phyloP scores from a whole-genome alignment of 2,329 filamentous ascomycete species.

The Sporothrix dimorphospora region DNA sequence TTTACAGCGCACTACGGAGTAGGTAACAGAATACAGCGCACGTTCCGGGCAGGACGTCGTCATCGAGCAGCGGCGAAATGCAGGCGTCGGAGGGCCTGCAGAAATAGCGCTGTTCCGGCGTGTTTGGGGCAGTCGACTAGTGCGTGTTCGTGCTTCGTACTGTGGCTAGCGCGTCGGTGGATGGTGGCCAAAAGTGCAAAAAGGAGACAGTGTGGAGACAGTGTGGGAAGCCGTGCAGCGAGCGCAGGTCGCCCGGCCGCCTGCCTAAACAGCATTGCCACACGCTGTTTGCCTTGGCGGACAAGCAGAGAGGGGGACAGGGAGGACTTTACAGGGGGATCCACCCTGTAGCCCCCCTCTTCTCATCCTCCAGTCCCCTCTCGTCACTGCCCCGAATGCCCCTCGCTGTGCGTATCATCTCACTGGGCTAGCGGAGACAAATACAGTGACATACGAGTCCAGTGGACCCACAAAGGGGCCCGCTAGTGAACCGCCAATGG shows the following conservation, averaged over 20 bases:
- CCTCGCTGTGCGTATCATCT: conserved; percentile 17
- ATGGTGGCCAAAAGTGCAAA: not conserved
- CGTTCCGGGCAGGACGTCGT: not conserved
- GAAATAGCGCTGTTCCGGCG: conserved; percentile 14
- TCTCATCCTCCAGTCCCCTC: not conserved
- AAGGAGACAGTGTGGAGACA: conserved; percentile 16
- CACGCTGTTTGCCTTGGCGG: not conserved
- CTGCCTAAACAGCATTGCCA: conserved; percentile 7
- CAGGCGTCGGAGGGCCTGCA: conserved; percentile 3
- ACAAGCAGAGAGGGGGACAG: not conserved
- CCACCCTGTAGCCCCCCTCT: conserved; percentile 7
- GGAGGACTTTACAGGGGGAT: not conserved
- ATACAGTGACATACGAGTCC: not conserved
- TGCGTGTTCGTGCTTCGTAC: conserved; percentile 12
- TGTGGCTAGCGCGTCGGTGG: not conserved
- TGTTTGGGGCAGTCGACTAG: not conserved
- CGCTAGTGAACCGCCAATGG: conserved; percentile 1
- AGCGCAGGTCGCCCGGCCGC: not conserved
- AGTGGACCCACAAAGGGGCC: conserved; percentile 7
- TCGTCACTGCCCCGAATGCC: not conserved
- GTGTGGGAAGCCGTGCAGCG: not conserved
- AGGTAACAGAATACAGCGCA: conserved; percentile 5
- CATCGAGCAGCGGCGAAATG: conserved; percentile 1
- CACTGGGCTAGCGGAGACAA: not conserved
- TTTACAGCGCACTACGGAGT: not conserved